Evolutionary conservation across 106 monocot species (phyloP), one percentile per base, ranked within the genome.

Genomic region (Platanthera guangdongensis): DNA sequence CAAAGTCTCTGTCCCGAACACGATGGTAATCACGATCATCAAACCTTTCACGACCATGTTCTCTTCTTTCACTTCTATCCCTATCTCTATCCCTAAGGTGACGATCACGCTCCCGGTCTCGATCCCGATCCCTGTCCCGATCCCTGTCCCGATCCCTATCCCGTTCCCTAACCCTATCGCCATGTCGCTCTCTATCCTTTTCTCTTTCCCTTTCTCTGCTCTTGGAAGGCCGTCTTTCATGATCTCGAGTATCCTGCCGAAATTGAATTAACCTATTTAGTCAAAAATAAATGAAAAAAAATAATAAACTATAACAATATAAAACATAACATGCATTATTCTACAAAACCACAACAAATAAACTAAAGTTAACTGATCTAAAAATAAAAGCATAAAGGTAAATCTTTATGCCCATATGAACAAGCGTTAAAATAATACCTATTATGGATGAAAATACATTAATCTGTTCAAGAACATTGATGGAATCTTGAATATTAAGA

Each of bases 41-140:
- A 6, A 10, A 67, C 49, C 16, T 51, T 50, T 51, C 68, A 21
- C 39, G 60, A 14, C 69, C 39, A 50, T 39, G 30, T 30, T 78
- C 78, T 9, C 78, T 78, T 30, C 77, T 78, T 57, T 78, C 77
- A 68, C 77, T 68, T 68, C 60, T 65, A 18, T 78, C 77, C 77
- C 77, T 65, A 63, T 69, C 69, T 47, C 69, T 69, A 72, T 77
- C 57, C 46, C 60, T 59, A 5, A 47, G 49, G 19, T 76, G 48
- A 21, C 63, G 76, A 76, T 63, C 76, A 45, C 76, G 62, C n/a
- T 63, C 76, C 47, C 39, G 28, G 4, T 76, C 62, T 12, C 63
- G 47, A 12, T 76, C 76, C 11, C 76, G 25, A 8, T 75, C 57
- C 9, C 75, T 12, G 16, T 57, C 75, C n/a, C n/a, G n/a, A n/a